A percentile compares a stretch with the other conserved stretches of the same genome.
Evolutionary conservation across 208 protist species (phyloP).

Genomic region (Wallacemonas rigidus): DNA sequence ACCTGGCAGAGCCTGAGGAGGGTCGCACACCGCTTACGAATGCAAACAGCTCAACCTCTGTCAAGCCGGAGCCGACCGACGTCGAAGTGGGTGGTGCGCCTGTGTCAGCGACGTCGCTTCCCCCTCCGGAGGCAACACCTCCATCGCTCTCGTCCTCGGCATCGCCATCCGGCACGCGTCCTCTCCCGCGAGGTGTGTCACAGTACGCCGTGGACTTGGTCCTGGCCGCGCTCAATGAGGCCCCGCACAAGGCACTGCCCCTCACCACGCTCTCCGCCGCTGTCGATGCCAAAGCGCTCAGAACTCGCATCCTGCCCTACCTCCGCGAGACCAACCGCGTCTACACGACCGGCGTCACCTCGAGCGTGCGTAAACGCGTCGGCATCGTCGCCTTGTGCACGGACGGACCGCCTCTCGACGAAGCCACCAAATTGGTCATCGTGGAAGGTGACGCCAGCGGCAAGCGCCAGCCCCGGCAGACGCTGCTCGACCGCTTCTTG

Average conservation of each 20-base stretch:
- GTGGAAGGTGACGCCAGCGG: not conserved
- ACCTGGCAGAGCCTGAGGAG: too few relatives aligned
- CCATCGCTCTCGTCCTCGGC: not conserved
- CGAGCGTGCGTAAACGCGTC: slow-evolving; percentile 34
- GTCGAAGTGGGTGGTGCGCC: not conserved
- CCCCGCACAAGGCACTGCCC: slow-evolving; percentile 52
- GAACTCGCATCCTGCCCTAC: slow-evolving; percentile 57
- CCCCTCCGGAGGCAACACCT: too few relatives aligned
- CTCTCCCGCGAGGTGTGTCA: slow-evolving; percentile 55
- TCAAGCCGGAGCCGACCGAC: slow-evolving; percentile 12
- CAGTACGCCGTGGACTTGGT: slow-evolving; percentile 56
- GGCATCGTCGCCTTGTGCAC: slow-evolving; percentile 61
- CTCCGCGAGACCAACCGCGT: slow-evolving; percentile 42
- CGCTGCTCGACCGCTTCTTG: slow-evolving; percentile 14
- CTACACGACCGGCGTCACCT: slow-evolving; percentile 52
- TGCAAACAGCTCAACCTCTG: not conserved
- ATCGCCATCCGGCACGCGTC: slow-evolving; percentile 8
- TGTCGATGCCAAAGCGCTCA: slow-evolving; percentile 49
- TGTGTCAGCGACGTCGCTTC: not conserved
- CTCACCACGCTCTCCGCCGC: slow-evolving; percentile 38
- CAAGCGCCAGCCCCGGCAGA: slow-evolving; percentile 10
- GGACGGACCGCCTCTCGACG: slow-evolving; percentile 19
- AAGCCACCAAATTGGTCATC: slow-evolving; percentile 3
- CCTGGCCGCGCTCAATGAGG: slow-evolving; percentile 49
- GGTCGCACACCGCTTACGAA: too few relatives aligned